Evolutionary conservation across 2,329 filamentous ascomycete genomes (phyloP), one percentile per base, ranked within the genome.

Genomic region (Pseudocercospora fijiensis): DNA sequence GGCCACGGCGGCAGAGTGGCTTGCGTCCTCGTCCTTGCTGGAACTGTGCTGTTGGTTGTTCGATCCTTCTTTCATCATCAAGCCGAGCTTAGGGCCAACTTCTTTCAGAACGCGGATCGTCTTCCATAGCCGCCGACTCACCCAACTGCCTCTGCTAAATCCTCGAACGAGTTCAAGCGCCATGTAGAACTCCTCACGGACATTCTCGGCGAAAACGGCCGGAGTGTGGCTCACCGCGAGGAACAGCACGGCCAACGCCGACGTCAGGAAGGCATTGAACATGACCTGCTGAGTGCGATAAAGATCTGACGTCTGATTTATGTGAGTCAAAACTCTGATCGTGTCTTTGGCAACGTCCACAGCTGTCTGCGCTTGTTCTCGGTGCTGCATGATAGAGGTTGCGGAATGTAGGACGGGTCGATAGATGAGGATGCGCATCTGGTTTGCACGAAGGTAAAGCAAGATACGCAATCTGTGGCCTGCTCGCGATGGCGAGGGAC

Each of bases 351-450:
- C 89, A 1, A 93, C 82, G 64, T 90, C 87, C 28, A 92, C 88
- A 0, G 86, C 89, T 0, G 85, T 90, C 71, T 91, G 87, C 2
- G 92, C 92, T 66, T 91, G 88, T 4, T 81, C 78, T 57, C 88
- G 83, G 73, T 96, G 89, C 62, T 89, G 85, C 78, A 90, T 86
- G 71, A 97, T 97, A 71, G 88, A 93, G 11, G 87, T 90, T 3
- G 91, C 87, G 18, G 90, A 94, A 76, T 96, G 91, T 8, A 98
- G 80, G 2, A 96, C 88, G 0, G 92, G 92, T 0, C 92, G 90
- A 76, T 96, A 93, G 27, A 97, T 90, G 75, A 92, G 87, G 63
- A 93, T 95, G 4, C 93, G 89, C 78, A 96, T 91, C 79, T 96
- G 92, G 71, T 96, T 97, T 47, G 92, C 86, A 43, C 93, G 87